Percentiles rank a stretch among this genome's conserved stretches.
These are phyloP conservation scores for Floccularia luteovirens DNA, from an alignment of 768 basidiomycete species.

Conservation along the genomic window DNA sequence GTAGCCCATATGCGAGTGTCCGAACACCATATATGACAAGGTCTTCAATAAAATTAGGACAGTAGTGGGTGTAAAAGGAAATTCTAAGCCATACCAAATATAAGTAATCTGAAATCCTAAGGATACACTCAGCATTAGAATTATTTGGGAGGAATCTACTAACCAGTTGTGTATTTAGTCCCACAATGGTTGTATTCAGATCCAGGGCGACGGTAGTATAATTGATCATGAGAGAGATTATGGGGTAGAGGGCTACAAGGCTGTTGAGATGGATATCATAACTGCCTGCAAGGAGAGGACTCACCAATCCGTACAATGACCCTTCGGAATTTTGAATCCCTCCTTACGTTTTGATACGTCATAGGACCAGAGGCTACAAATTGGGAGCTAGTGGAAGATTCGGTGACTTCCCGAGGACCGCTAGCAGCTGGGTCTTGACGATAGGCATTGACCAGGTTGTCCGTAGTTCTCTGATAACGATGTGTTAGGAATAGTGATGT, in stretches of 20 bases:
- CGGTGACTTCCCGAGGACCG: background rate
- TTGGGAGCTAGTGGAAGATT: background rate
- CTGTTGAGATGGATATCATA: background rate
- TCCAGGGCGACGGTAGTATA: conserved; percentile 13
- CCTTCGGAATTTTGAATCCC: conserved; percentile 6
- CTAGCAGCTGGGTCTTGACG: background rate
- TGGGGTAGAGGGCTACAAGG: conserved; percentile 12
- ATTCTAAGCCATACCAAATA: too few species aligned
- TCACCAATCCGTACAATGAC: conserved; percentile 10
- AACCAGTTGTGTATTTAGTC: conserved; percentile 9
- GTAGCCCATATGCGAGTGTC: too few species aligned
- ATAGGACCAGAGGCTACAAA: background rate
- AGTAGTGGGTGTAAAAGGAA: too few species aligned
- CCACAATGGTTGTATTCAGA: conserved; percentile 10
- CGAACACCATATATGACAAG: too few species aligned
- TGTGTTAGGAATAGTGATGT: background rate
- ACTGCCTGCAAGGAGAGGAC: background rate
- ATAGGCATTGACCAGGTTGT: background rate
- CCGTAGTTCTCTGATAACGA: background rate
- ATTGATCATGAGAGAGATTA: conserved; percentile 14
- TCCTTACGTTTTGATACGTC: background rate
- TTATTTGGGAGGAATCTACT: too few species aligned
- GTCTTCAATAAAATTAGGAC: too few species aligned
- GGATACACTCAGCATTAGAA: too few species aligned
- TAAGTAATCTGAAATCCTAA: too few species aligned